Evolutionary conservation across 2,329 filamentous ascomycete genomes (phyloP).

Genomic region (Byssochlamys sp.): DNA sequence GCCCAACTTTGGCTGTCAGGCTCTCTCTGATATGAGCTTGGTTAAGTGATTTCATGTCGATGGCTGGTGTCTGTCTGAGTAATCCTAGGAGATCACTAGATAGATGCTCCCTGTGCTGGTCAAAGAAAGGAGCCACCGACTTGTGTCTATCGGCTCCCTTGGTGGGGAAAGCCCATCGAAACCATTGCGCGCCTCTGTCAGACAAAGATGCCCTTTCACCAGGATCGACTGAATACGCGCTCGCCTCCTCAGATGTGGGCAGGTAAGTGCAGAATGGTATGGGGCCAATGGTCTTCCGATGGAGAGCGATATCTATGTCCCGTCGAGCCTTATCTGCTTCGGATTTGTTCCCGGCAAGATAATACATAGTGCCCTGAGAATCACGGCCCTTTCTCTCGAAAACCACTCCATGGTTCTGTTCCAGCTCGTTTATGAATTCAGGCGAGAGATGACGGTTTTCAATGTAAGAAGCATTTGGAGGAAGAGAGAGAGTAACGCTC

Average conservation of each 20-base stretch:
- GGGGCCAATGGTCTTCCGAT: conserved; percentile 10
- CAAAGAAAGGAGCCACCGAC: conserved; percentile 17
- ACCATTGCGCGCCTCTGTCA: conserved; percentile 25
- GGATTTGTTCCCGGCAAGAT: conserved; percentile 22
- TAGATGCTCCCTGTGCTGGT: conserved; percentile 20
- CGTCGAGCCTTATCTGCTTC: conserved; percentile 25
- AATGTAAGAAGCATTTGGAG: conserved; percentile 5
- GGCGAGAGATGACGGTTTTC: conserved; percentile 12
- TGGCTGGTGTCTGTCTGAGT: conserved; percentile 11
- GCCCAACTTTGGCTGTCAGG: conserved; percentile 29
- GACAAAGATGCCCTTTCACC: conserved; percentile 19
- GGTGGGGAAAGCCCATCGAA: conserved; percentile 28
- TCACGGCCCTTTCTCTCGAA: conserved; percentile 14
- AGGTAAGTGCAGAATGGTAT: conserved; percentile 28
- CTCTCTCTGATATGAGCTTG: conserved; percentile 18
- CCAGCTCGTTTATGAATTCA: conserved; percentile 25
- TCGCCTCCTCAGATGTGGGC: conserved; percentile 17
- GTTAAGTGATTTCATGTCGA: not conserved
- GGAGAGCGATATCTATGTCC: conserved; percentile 23
- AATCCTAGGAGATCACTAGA: conserved; percentile 24
- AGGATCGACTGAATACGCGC: conserved; percentile 15
- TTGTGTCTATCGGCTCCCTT: conserved; percentile 11
- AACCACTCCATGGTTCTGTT: conserved; percentile 20
- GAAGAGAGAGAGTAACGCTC: conserved; percentile 15
- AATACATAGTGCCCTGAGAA: conserved; percentile 20